Percentiles rank a stretch among this genome's conserved stretches.
Evolutionary conservation across 192 early-diverging fungal genomes (phyloP).

Genomic region (Coemansia sp.): DNA sequence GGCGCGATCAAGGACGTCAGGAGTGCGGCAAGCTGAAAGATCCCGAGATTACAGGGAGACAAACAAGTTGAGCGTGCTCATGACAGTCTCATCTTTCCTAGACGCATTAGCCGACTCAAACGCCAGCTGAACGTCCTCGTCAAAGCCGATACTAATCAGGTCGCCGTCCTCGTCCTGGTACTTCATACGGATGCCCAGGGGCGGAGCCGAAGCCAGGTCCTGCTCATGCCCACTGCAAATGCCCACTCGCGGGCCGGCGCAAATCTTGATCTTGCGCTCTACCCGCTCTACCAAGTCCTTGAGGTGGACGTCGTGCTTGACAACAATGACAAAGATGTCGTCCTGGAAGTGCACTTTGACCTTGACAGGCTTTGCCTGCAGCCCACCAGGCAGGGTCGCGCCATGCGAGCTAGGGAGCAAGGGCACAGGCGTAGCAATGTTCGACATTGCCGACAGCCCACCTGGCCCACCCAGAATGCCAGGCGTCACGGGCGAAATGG

Average conservation of each 20-base stretch:
- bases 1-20: not conserved
- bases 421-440: constrained; percentile 27
- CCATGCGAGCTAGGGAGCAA: constrained; percentile 20
- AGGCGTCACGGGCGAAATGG: constrained; percentile 48
- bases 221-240: constrained; percentile 47
- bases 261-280: constrained; percentile 86
- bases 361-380: constrained; percentile 59
- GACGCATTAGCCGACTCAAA: constrained; percentile 67
- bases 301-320: constrained; percentile 72
- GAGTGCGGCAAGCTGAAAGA: not conserved
- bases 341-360: constrained; percentile 86
- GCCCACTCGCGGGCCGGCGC: constrained; percentile 61
- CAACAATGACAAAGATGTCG: constrained; percentile 86
- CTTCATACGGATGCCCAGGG: constrained; percentile 64
- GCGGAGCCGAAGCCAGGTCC: constrained; percentile 46
- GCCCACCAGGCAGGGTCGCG: constrained; percentile 6
- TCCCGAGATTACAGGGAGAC: constrained; percentile 20
- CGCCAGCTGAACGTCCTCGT: constrained; percentile 90
- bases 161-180: constrained; percentile 96
- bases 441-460: constrained; percentile 25
- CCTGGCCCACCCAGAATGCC: not conserved
- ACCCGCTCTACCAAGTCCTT: constrained; percentile 76
- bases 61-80: constrained; percentile 51
- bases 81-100: constrained; percentile 32
- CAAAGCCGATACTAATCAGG: constrained; percentile 77